These are phyloP conservation scores for Eustoma russellianum DNA, from an alignment of 257 asterid species.

Conservation along the genomic window DNA sequence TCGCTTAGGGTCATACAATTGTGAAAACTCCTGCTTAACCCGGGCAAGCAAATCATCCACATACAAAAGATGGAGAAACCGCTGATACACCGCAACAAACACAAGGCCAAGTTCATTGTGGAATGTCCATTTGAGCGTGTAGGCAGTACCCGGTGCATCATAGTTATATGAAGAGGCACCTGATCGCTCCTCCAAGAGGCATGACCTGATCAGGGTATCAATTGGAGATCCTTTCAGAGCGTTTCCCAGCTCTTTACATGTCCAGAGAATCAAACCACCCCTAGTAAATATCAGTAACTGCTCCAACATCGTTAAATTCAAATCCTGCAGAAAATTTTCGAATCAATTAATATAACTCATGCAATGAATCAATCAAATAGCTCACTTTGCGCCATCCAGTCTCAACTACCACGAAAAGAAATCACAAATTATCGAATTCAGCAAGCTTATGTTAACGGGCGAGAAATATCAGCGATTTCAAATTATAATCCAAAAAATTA, in stretches of 20 bases:
- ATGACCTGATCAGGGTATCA: slow-evolving; percentile 80
- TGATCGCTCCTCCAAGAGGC: slow-evolving; percentile 95
- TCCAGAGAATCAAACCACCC: slow-evolving; percentile 98
- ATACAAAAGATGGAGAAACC: slow-evolving; percentile 80
- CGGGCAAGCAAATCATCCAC: slow-evolving; percentile 86
- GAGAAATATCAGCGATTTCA: too few relatives aligned
- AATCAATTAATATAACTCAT: too few relatives aligned
- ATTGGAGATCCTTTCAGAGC: slow-evolving; percentile 95
- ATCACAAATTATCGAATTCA: too few relatives aligned
- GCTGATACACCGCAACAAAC: slow-evolving; percentile 95
- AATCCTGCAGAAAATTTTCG: slow-evolving; percentile 26
- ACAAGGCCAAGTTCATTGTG: slow-evolving; percentile 91
- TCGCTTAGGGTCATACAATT: slow-evolving; percentile 63
- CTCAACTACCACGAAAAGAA: too few relatives aligned
- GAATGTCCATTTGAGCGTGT: slow-evolving; percentile 94
- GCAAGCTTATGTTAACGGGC: too few relatives aligned
- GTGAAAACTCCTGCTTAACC: slow-evolving; percentile 75
- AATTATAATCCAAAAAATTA: too few relatives aligned
- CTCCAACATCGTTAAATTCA: slow-evolving; percentile 58
- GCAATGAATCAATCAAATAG: too few relatives aligned
- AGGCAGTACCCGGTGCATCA: slow-evolving; percentile 83
- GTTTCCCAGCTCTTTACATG: slow-evolving; percentile 86
- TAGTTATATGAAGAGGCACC: slow-evolving; percentile 83
- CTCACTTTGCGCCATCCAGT: too few relatives aligned
- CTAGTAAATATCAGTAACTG: slow-evolving; percentile 85